These are phyloP conservation scores for Sparassis latifolia DNA, from an alignment of 1,284 basidiomycete genomes.

Conservation along the genomic window DNA sequence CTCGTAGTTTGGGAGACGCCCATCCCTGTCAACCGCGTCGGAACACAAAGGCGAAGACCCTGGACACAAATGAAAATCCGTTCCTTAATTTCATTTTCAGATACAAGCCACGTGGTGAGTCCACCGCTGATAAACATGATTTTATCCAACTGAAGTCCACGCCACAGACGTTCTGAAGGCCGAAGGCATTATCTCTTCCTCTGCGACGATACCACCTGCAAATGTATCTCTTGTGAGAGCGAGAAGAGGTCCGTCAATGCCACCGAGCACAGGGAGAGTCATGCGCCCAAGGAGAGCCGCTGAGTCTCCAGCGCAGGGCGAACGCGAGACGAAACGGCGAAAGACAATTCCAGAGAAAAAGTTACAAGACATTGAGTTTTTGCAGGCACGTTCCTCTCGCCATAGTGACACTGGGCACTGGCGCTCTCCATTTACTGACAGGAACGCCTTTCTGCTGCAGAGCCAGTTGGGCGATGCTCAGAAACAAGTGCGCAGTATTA, in stretches of 20 bases:
- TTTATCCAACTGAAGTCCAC: background rate
- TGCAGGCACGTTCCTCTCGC: background rate
- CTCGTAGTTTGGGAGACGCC: conserved; percentile 1
- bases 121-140: background rate
- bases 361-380: background rate
- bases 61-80: background rate
- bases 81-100: conserved; percentile 5
- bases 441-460: background rate
- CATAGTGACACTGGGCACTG: background rate
- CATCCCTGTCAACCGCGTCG: background rate
- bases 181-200: conserved; percentile 1
- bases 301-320: background rate
- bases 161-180: conserved; percentile 1
- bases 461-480: background rate
- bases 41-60: background rate
- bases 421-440: background rate
- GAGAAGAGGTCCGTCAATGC: too few relatives aligned
- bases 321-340: background rate
- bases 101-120: conserved; percentile 6
- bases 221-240: too few relatives aligned
- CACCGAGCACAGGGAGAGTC: background rate
- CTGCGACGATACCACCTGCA: background rate
- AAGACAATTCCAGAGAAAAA: background rate
- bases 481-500: background rate
- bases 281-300: background rate